Percentiles rank a stretch among this genome's conserved stretches.
phyloP scores from a whole-genome alignment of 352 stramenopile species.

The Globisporangium lucens region DNA sequence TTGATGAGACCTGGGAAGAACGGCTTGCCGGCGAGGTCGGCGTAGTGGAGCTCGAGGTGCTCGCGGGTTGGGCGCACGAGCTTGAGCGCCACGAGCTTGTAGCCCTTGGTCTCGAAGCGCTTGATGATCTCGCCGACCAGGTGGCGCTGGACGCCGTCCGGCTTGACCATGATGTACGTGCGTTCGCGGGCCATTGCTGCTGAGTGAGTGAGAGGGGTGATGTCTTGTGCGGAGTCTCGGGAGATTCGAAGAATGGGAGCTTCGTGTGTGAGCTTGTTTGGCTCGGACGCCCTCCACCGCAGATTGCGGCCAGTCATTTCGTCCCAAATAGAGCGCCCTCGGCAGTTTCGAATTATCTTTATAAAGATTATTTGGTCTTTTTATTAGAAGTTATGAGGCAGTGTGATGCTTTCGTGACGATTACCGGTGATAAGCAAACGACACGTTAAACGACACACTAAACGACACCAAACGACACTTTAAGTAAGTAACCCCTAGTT shows the following conservation, averaged over 20 bases:
- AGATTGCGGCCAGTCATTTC: slow-evolving; percentile 16
- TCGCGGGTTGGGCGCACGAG: slow-evolving; percentile 87
- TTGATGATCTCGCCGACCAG: slow-evolving; percentile 97
- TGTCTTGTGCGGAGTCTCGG: slow-evolving; percentile 12
- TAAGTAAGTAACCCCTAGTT: no score
- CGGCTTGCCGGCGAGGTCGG: slow-evolving; percentile 91
- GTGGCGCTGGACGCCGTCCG: slow-evolving; percentile 95
- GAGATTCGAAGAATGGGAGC: slow-evolving; percentile 12
- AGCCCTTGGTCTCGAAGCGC: slow-evolving; percentile 95
- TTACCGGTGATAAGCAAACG: no score
- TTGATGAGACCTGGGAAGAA: slow-evolving; percentile 95
- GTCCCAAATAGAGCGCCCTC: not conserved
- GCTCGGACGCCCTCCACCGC: slow-evolving; percentile 6
- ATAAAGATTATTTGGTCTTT: not conserved
- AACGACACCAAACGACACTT: no score
- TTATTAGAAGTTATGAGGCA: not conserved
- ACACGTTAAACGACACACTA: no score
- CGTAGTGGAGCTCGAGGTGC: slow-evolving; percentile 89
- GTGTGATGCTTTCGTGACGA: not conserved
- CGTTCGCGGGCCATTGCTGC: slow-evolving; percentile 50
- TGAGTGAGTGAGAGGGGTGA: not conserved
- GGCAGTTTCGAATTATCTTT: no score
- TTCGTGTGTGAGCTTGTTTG: not conserved
- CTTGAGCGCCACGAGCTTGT: slow-evolving; percentile 94
- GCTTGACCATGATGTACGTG: slow-evolving; percentile 96